Percentiles rank a stretch among this genome's conserved stretches.
Evolutionary conservation across 2,329 filamentous ascomycete species (phyloP).

Genomic region (Gremmenia infestans): DNA sequence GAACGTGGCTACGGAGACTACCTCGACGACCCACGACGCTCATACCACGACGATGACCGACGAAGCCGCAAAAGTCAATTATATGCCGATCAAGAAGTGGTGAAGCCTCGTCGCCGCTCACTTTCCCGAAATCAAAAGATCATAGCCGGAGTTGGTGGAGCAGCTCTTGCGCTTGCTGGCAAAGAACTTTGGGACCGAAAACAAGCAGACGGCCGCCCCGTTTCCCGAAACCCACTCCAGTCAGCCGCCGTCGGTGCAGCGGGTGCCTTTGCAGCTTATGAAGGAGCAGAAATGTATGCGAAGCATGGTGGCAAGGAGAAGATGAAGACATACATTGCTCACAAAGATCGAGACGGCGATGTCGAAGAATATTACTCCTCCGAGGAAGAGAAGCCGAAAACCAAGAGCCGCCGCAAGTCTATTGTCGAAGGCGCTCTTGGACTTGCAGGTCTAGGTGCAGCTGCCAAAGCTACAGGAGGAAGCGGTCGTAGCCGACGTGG

Average conservation of each 20-base stretch:
- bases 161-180: slow-evolving; percentile 58
- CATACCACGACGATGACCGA: slow-evolving; percentile 41
- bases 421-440: slow-evolving; percentile 59
- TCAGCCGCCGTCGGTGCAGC: slow-evolving; percentile 59
- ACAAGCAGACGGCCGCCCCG: slow-evolving; percentile 43
- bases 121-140: slow-evolving; percentile 62
- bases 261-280: slow-evolving; percentile 59
- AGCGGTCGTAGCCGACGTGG: slow-evolving; percentile 36
- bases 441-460: slow-evolving; percentile 56
- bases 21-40: slow-evolving; percentile 44
- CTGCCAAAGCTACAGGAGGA: slow-evolving; percentile 54
- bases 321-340: slow-evolving; percentile 48
- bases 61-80: slow-evolving; percentile 43
- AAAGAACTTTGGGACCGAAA: slow-evolving; percentile 63
- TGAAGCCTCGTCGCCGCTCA: slow-evolving; percentile 43
- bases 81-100: slow-evolving; percentile 55
- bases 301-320: slow-evolving; percentile 43
- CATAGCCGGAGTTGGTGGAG: slow-evolving; percentile 59
- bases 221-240: slow-evolving; percentile 53
- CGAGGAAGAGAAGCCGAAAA: slow-evolving; percentile 47
- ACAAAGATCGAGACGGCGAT: slow-evolving; percentile 50
- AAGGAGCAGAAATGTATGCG: slow-evolving; percentile 58
- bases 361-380: slow-evolving; percentile 50
- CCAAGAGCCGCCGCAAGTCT: slow-evolving; percentile 56
- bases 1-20: slow-evolving; percentile 57